Evolutionary conservation across 768 basidiomycete genomes (phyloP).

Genomic region (Mycena metata): DNA sequence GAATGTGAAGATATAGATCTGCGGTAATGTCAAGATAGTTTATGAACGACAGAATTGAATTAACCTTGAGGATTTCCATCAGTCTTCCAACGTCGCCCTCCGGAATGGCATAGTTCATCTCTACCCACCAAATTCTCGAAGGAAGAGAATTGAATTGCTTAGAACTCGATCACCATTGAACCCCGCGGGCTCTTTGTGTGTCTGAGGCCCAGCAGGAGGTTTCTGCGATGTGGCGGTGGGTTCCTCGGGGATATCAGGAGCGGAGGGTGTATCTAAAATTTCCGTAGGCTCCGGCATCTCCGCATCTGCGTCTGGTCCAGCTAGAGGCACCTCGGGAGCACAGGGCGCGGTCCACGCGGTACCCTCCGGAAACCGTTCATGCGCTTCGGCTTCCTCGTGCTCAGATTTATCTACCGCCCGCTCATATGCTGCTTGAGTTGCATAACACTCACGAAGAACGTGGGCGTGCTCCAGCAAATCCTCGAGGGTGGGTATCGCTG

Average conservation of each 20-base stretch:
- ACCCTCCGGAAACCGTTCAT: no score
- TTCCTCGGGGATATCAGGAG: neutral
- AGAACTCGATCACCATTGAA: no score
- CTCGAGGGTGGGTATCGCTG: neutral
- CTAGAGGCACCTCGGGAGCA: no score
- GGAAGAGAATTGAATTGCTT: no score
- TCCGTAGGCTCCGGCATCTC: no score
- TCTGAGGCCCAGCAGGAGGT: constrained; percentile 4
- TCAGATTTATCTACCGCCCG: neutral
- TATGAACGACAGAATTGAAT: constrained; percentile 41
- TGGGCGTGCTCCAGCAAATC: neutral
- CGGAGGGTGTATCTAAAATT: no score
- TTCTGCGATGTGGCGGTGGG: neutral
- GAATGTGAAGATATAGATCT: no score
- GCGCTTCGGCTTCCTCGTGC: neutral
- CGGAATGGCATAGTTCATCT: no score
- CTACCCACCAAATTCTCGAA: no score
- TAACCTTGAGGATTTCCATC: constrained; percentile 48
- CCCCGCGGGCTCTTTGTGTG: constrained; percentile 3
- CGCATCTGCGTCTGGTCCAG: no score
- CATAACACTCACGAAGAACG: constrained; percentile 8
- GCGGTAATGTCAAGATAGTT: no score
- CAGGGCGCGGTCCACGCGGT: no score
- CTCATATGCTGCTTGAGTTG: constrained; percentile 6
- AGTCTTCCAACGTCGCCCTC: constrained; percentile 48